Base-by-base conservation (phyloP, 2,329 filamentous ascomycete genomes). In the Elsinoe batatas region DNA sequence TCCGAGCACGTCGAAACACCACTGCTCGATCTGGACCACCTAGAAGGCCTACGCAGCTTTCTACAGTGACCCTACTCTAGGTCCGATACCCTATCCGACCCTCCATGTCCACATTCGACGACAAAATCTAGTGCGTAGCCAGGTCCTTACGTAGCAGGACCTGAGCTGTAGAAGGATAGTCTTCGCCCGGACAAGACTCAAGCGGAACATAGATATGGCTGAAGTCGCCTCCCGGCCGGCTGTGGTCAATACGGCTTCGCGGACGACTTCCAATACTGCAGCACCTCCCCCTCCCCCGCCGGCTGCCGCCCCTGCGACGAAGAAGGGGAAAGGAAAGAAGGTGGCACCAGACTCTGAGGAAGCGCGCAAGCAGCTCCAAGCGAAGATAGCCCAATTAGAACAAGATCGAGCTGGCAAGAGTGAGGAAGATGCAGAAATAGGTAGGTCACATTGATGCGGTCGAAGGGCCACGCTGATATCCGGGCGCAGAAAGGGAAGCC, bases 351-450 rank as follows among this genome's bases (percentile, higher is more conserved):
- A 95, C 68, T 87, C 88, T 17, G 88, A 82, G 64, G 93, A 97
- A 72, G 90, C 91, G 46, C 89, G 89, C 59, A 94, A 95, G 72
- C 80, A 96, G 61, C 81, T 98, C 53, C 86, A 91, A 60, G 89
- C 91, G 59, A 89, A 94, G 67, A 96, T 98, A 68, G 91, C 90
- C 18, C 93, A 97, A 74, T 76, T 98, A 58, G 93, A 98, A 71
- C 87, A 89, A 60, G 91, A 96, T 76, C 88, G 87, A 50, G 90
- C 90, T 10, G 88, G 89, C 58, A 91, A 95, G 69, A 95, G 94
- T 71, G 91, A 95, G 64, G 89, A 96, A 72, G 91, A 96, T 73
- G 82, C 87, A 59, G 93, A 97, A 76, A 96, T 98, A 69, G 89
- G 90, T 95, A 76, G 68, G 83, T 79, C 50, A 49, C 26, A 47